These are phyloP conservation scores for Geosmithia putterillii DNA, from an alignment of 2,329 filamentous ascomycete species.

Conservation along the genomic window DNA sequence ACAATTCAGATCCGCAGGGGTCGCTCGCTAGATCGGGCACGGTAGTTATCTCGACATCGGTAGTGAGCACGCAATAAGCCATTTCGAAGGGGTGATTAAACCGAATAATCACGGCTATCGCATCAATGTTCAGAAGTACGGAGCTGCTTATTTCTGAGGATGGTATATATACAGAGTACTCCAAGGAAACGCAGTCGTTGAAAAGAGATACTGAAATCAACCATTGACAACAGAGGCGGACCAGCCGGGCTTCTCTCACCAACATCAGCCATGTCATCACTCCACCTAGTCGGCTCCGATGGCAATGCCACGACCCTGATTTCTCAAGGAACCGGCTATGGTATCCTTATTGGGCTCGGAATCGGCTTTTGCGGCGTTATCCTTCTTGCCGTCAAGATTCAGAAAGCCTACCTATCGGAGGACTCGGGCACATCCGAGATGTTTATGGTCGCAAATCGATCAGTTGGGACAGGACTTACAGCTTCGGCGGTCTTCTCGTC, in stretches of 20 bases:
- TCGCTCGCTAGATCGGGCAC: too few relatives aligned
- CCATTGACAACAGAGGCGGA: too few relatives aligned
- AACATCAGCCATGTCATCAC: too few relatives aligned
- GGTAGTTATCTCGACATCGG: too few relatives aligned
- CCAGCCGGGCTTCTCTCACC: too few relatives aligned
- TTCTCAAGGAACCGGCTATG: neutral
- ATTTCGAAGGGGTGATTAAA: neutral
- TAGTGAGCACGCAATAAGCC: neutral
- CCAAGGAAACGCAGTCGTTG: too few relatives aligned
- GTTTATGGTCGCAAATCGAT: conserved; percentile 71
- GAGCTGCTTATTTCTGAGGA: too few relatives aligned
- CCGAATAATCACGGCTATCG: too few relatives aligned
- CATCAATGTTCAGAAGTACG: too few relatives aligned
- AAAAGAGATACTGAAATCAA: too few relatives aligned
- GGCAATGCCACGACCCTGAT: neutral
- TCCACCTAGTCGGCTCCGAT: neutral
- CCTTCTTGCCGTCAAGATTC: neutral
- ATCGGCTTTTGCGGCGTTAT: neutral
- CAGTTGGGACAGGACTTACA: conserved; percentile 71
- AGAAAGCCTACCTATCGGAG: neutral
- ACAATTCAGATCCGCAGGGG: too few relatives aligned
- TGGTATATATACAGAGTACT: too few relatives aligned
- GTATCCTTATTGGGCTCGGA: neutral
- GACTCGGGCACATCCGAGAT: conserved; percentile 56
- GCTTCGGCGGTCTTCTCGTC: conserved; percentile 71